Evolutionary conservation across 805 yeast genomes (phyloP).

Genomic region (Jamesozyma piceae): DNA sequence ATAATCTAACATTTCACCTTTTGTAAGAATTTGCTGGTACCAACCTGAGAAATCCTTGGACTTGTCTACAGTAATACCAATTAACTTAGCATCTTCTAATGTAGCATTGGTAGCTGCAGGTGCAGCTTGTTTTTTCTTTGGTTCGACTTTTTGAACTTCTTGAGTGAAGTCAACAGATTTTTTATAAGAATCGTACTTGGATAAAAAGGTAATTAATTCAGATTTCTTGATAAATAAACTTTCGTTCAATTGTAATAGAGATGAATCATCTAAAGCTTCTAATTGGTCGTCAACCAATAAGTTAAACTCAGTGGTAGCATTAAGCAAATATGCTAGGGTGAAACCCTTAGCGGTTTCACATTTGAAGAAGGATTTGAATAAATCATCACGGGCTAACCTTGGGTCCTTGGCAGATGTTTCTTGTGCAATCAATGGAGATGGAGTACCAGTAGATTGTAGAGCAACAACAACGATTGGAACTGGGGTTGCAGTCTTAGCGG

Average conservation of each 20-base stretch:
- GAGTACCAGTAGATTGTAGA: slow-evolving; percentile 58
- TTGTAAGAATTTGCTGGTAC: slow-evolving; percentile 93
- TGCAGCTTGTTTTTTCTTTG: slow-evolving; percentile 22
- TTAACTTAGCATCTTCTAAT: slow-evolving; percentile 76
- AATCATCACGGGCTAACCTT: slow-evolving; percentile 75
- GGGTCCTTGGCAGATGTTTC: slow-evolving; percentile 73
- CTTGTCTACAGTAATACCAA: slow-evolving; percentile 94
- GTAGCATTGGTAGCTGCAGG: slow-evolving; percentile 36
- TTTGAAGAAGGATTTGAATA: slow-evolving; percentile 47
- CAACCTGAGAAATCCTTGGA: slow-evolving; percentile 87
- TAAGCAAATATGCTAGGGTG: slow-evolving; percentile 33
- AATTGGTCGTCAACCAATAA: slow-evolving; percentile 25
- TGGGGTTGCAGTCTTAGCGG: slow-evolving; percentile 70
- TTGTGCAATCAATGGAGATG: slow-evolving; percentile 54
- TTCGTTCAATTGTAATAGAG: slow-evolving; percentile 24
- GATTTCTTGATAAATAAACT: slow-evolving; percentile 16
- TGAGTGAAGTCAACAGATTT: slow-evolving; percentile 43
- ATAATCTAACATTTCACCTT: slow-evolving; percentile 97
- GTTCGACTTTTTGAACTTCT: slow-evolving; percentile 32
- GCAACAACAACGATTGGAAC: slow-evolving; percentile 79
- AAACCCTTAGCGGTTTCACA: slow-evolving; percentile 25
- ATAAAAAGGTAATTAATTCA: slow-evolving; percentile 28
- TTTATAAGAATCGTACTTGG: slow-evolving; percentile 33
- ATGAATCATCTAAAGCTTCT: slow-evolving; percentile 33
- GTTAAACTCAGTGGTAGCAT: slow-evolving; percentile 22